Percentiles rank a stretch among this genome's conserved stretches.
These are phyloP conservation scores for Cetradonia linearis DNA, from an alignment of 495 filamentous ascomycete genomes.

Conservation along the genomic window DNA sequence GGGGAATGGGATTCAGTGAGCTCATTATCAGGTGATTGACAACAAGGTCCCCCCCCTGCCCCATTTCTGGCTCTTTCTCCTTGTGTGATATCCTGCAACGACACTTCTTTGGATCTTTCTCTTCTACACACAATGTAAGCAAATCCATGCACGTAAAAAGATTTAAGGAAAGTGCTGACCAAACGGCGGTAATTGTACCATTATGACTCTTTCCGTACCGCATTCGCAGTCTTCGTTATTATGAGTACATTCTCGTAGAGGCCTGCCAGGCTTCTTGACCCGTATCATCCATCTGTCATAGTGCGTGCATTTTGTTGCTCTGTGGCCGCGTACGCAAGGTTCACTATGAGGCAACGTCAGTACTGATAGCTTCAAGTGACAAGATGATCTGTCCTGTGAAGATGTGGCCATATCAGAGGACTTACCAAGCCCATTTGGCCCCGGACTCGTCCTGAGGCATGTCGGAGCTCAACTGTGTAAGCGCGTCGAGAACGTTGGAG, in stretches of 20 bases:
- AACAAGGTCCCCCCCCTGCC: background rate
- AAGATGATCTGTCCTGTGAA: too few species aligned
- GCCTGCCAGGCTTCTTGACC: constrained; percentile 71
- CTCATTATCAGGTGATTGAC: background rate
- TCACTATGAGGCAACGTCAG: constrained; percentile 42
- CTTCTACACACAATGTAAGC: background rate
- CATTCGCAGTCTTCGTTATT: constrained; percentile 52
- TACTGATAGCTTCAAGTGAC: background rate
- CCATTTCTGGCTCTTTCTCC: background rate
- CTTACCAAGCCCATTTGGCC: constrained; percentile 45
- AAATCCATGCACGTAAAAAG: background rate
- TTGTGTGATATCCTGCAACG: background rate
- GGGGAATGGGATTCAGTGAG: too few species aligned
- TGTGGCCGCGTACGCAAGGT: constrained; percentile 77
- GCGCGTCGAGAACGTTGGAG: too few species aligned
- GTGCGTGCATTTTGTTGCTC: constrained; percentile 76
- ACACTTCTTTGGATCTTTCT: background rate
- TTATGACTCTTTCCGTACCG: constrained; percentile 40
- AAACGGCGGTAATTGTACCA: constrained; percentile 44
- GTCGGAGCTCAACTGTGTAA: background rate
- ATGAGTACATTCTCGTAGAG: constrained; percentile 67
- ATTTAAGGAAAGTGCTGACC: constrained; percentile 24
- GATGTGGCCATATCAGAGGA: background rate
- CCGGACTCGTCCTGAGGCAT: constrained; percentile 43
- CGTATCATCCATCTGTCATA: constrained; percentile 63